Base-by-base conservation (phyloP, 2,329 filamentous ascomycete species). In the Neurospora crassa region DNA sequence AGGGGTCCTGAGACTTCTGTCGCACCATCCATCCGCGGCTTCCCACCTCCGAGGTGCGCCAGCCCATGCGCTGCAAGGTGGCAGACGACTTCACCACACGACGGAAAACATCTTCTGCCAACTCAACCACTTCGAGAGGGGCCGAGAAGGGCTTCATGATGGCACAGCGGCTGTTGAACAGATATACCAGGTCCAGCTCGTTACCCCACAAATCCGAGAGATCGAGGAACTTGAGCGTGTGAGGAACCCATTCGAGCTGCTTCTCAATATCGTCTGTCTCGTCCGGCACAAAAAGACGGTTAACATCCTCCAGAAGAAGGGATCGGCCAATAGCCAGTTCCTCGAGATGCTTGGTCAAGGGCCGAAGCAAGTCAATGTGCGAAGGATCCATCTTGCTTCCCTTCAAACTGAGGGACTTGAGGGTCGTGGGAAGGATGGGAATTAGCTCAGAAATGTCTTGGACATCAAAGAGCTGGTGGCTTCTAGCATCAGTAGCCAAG, bases 101-200 rank as follows among this genome's bases (percentile, higher is more conserved):
- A 73, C 86, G 84, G 76, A 89, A 90, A 29, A 91, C 86, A 74
- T 91, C 89, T 74, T 92, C 88, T 68, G 88, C 86, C 40, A 95
- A 83, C 79, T 96, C 92, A 69, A 96, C 84, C 40, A 95, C 92
- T 75, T 92, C 89, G 16, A 96, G 86, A 2, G 92, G 92, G 68
- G 86, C 84, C 18, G 90, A 89, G 69, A 85, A 84, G 6, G 82
- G 78, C 68, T 86, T 85, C 47, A 93, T 85, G 18, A 94, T 81
- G 1, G 84, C 81, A 74, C 84, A 87, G 29, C 82, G 79, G 67
- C 82, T 85, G 73, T 81, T 81, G 73, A 88, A 85, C 11, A 86
- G 78, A 2, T 86, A 85, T 70, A 86, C 84, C 68, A 90, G 84
- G 72, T 87, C 83, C 68, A 93, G 86, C 69, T 88, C 85, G 69